Evolutionary conservation across 2,329 filamentous ascomycete species (phyloP).

Genomic region (Trichophyton rubrum): DNA sequence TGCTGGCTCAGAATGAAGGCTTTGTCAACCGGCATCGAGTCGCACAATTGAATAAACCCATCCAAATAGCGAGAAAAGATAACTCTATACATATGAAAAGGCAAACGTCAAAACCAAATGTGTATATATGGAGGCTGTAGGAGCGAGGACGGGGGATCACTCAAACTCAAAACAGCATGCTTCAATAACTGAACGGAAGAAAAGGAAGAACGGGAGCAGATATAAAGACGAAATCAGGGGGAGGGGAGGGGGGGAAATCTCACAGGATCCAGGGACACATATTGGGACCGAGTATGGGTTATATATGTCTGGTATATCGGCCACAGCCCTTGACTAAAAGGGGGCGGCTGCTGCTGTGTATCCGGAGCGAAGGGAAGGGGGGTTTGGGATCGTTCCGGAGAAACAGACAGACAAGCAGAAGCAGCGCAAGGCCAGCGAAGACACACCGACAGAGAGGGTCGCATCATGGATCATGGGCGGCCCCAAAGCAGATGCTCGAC

Average conservation of each 20-base stretch:
- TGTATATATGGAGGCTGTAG: neutral
- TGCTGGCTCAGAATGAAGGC: neutral
- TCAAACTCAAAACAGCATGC: constrained; percentile 1
- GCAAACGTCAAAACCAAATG: neutral
- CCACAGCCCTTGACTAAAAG: neutral
- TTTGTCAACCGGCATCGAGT: constrained; percentile 3
- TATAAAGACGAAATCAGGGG: neutral
- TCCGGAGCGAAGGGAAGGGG: neutral
- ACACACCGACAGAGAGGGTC: neutral
- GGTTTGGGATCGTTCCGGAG: neutral
- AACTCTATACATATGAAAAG: constrained; percentile 3
- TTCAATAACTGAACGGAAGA: neutral
- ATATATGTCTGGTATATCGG: neutral
- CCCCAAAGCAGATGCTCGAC: neutral
- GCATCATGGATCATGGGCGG: neutral
- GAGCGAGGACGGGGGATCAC: neutral
- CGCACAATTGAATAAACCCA: constrained; percentile 1
- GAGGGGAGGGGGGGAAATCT: neutral
- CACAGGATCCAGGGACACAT: neutral
- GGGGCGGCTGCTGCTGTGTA: neutral
- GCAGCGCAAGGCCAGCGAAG: neutral
- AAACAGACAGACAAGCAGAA: neutral
- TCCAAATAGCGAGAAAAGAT: neutral
- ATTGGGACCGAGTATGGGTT: neutral
- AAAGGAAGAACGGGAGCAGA: neutral